Evolutionary conservation across 176 grass and related monocot species (phyloP).

Genomic region (Rhynchospora pubera): DNA sequence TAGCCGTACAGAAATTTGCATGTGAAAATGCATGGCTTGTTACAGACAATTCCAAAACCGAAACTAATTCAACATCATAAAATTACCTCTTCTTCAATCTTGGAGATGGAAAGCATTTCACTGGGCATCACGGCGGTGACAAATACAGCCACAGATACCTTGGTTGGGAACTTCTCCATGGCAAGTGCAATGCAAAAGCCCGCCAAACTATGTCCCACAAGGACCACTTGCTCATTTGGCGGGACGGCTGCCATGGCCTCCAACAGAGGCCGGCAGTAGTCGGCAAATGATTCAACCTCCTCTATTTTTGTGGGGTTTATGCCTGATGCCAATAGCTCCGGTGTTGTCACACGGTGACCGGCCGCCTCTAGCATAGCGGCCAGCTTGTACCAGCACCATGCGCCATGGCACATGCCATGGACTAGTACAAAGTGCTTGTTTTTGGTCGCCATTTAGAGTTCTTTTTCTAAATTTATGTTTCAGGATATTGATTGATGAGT

Average conservation of each 20-base stretch:
- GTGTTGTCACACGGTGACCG: constrained; percentile 51
- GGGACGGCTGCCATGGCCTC: constrained; percentile 38
- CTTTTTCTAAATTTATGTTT: too few species aligned
- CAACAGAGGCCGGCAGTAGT: constrained; percentile 62
- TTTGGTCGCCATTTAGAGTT: background rate
- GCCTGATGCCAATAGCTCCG: constrained; percentile 72
- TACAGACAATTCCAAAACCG: too few species aligned
- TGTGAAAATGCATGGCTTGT: too few species aligned
- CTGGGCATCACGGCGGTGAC: constrained; percentile 59
- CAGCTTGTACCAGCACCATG: constrained; percentile 83
- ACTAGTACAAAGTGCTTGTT: constrained; percentile 54
- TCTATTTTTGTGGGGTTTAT: constrained; percentile 35
- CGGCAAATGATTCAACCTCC: constrained; percentile 54
- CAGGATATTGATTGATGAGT: background rate
- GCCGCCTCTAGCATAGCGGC: constrained; percentile 35
- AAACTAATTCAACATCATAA: background rate
- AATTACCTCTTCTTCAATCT: background rate
- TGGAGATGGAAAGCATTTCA: background rate
- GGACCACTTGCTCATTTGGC: constrained; percentile 33
- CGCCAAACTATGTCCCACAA: constrained; percentile 80
- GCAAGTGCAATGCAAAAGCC: constrained; percentile 51
- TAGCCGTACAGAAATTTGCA: too few species aligned
- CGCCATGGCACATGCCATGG: constrained; percentile 63
- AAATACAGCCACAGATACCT: constrained; percentile 66
- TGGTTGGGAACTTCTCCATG: constrained; percentile 65